Percentiles rank a stretch among this genome's conserved stretches.
These are phyloP conservation scores for Strobilomyces echinocephalus DNA, from an alignment of 768 basidiomycete species.

Conservation along the genomic window DNA sequence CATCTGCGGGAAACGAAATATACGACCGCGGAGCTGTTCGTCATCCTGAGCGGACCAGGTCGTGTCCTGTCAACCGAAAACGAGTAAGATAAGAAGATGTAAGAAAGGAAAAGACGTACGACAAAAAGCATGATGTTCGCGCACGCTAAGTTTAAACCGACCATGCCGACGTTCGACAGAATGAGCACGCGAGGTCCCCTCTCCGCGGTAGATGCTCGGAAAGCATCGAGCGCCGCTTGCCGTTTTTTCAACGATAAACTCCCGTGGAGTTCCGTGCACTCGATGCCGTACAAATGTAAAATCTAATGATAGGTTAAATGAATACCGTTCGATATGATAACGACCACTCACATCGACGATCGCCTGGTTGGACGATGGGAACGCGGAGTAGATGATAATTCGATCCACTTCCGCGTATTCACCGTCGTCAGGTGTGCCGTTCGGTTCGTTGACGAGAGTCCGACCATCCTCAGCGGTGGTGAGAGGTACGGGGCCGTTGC, in stretches of 20 bases:
- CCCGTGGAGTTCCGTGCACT: neutral
- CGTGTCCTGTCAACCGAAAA: neutral
- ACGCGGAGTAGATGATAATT: neutral
- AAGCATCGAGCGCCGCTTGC: neutral
- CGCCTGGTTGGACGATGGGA: neutral
- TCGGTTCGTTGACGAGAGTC: too few species aligned
- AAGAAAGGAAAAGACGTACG: neutral
- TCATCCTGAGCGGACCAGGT: neutral
- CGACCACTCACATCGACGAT: neutral
- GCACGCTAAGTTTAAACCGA: neutral
- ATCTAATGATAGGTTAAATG: neutral
- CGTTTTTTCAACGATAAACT: neutral
- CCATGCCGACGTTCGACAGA: neutral
- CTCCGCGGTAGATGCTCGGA: neutral
- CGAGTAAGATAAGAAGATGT: too few species aligned
- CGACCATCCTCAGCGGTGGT: too few species aligned
- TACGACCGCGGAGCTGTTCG: neutral
- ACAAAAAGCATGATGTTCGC: neutral
- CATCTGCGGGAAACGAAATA: neutral
- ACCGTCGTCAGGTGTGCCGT: neutral
- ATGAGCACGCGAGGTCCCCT: neutral
- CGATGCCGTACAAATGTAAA: neutral
- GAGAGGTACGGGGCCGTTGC: too few species aligned
- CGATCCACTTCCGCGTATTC: neutral
- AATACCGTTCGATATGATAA: neutral